Base-by-base conservation (phyloP, 2,329 filamentous ascomycete genomes). In the Lasiodiplodia sp. region DNA sequence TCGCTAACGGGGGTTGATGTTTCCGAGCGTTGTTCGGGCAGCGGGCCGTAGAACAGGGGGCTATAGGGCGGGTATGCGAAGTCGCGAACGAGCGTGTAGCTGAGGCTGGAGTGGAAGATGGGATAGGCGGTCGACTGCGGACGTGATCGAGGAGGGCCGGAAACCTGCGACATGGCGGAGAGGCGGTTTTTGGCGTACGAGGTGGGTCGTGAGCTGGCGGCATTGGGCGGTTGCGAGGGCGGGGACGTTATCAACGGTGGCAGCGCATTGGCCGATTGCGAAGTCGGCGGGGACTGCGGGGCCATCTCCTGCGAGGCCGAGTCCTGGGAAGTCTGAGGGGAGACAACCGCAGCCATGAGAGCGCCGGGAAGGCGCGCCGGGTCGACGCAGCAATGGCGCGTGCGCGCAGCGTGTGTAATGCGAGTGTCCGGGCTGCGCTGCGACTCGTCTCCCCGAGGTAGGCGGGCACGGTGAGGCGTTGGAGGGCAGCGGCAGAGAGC, bases 11-110 rank as follows among this genome's bases (percentile, higher is more conserved):
- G 94, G 0, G 94, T 97, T n/a, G 91, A 94, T 73, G 92, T 86
- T 68, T 90, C 91, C 0, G 94, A 96, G n/a, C 89, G 88, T 31
- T 88, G 85, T 73, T 94, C 91, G 47, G 91, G 91, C 18, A 93
- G 90, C n/a, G 95, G 92, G 1, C 96, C 96, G 84, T 97, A 97
- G 83, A 98, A 96, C 80, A 97, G 86, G 53, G 93, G 94, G 79
- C 98, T 92, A 67, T 87, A 86, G 31, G 87, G 78, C 38, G 93
- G 89, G 78, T 98, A 99, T 73, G 96, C 96, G 82, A 98, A 99
- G 84, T 99, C 96, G 76, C 96, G 91, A 72, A 99, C 94, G 55
- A 93, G 85, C n/a, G 94, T 90, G 79, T 97, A 97, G 7, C 92
- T 81, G 21, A 97, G 87, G 77, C 90, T 97, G 69, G 94, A 96